Evolutionary conservation across 2,329 filamentous ascomycete species (phyloP), one percentile per base, ranked within the genome.

Genomic region (Beauveria pseudobassiana): DNA sequence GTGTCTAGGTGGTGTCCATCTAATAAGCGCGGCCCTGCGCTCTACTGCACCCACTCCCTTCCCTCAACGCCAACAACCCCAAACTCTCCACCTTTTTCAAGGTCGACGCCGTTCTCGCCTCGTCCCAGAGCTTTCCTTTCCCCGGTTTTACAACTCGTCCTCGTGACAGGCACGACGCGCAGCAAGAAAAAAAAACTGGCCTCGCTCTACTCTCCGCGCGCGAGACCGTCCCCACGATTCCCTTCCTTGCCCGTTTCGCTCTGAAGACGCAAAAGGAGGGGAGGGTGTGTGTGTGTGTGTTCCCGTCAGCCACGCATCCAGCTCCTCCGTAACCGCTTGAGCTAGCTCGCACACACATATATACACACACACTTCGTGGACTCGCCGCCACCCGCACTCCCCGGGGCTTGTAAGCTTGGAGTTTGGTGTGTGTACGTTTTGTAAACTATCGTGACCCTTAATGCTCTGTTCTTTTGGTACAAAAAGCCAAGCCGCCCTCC

Each of bases 61-160:
- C 34, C 34, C 10, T 38, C 34, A 38, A 34, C 10, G 30, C 49
- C 49, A 59, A 46, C 24, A 51, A 59, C 46, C 46, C 56, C 56
- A 59, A 59, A 24, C 58, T 60, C 49, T 53, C 58, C 58, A 60
- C 58, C 58, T 30, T 52, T 54, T 12, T 20, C 28, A 12, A 61
- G 12, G 30, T 57, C 59, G 59, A 62, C 46, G 52, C 59, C 59
- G 59, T 62, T 62, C 59, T 62, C 59, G 59, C 59, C 52, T 54
- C 43, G 18, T 40, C 30, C 51, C 10, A 50, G 26, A 20, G n/a
- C 20, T 22, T 40, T 55, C 7, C 42, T 18, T 30, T 56, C 59
- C 59, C 59, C 59, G 51, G 38, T 56, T 55, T 56, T 55, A 28
- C 20, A 48, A n/a, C n/a, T 30, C n/a, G 59, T 56, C 52, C 59